These are phyloP conservation scores for Nannizzia gypsea DNA, from an alignment of 2,329 filamentous ascomycete genomes.

Conservation along the genomic window DNA sequence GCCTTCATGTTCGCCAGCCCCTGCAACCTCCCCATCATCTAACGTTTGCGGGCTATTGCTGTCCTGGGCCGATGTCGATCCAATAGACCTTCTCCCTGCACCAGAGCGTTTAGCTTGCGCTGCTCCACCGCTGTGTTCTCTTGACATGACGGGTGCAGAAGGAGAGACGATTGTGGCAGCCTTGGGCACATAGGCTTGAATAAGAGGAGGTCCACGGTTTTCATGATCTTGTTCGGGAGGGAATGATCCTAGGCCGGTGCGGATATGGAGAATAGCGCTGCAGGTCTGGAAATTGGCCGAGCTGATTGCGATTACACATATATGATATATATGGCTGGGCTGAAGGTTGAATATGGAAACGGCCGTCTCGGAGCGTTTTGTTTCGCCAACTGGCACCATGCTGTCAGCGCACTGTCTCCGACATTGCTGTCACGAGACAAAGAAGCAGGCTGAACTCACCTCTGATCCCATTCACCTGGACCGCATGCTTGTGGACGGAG, in stretches of 20 bases:
- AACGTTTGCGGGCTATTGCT: constrained; percentile 28
- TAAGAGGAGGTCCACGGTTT: constrained; percentile 29
- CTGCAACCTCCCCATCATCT: constrained; percentile 29
- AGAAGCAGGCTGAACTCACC: constrained; percentile 38
- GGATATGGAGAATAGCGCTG: constrained; percentile 71
- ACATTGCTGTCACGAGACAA: neutral
- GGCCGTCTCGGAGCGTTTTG: constrained; percentile 67
- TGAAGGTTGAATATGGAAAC: constrained; percentile 81
- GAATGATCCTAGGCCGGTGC: constrained; percentile 50
- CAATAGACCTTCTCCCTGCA: constrained; percentile 56
- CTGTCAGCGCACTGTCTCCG: neutral
- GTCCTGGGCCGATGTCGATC: constrained; percentile 49
- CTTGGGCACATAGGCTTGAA: constrained; percentile 43
- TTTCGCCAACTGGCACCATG: constrained; percentile 59
- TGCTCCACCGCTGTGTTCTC: constrained; percentile 52
- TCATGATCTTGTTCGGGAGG: constrained; percentile 26
- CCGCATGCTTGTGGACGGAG: constrained; percentile 72
- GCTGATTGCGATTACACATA: constrained; percentile 84
- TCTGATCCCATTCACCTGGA: constrained; percentile 87
- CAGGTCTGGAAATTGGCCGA: constrained; percentile 85
- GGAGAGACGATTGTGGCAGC: constrained; percentile 48
- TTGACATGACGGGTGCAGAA: constrained; percentile 46
- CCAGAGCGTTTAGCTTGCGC: constrained; percentile 51
- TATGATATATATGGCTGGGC: constrained; percentile 81
- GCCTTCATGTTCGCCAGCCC: constrained; percentile 49